phyloP scores from a whole-genome alignment of 768 basidiomycete genomes.

The Amyloporia xantha region DNA sequence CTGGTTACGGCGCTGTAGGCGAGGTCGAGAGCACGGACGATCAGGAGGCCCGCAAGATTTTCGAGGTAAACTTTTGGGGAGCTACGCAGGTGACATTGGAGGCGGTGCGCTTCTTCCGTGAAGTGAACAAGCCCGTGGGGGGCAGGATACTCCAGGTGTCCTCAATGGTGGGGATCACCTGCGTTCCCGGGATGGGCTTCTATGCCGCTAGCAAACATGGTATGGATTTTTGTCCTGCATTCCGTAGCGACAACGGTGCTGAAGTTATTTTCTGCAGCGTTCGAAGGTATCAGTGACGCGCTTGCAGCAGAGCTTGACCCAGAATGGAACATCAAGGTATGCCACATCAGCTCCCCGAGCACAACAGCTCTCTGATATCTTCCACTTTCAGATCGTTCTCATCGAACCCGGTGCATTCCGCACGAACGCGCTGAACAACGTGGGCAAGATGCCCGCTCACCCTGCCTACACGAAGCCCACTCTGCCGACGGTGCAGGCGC shows the following conservation, averaged over 20 bases:
- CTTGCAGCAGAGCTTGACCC: slow-evolving; percentile 16
- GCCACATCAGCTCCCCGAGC: neutral
- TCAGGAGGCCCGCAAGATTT: slow-evolving; percentile 27
- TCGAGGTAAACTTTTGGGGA: slow-evolving; percentile 30
- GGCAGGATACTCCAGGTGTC: slow-evolving; percentile 34
- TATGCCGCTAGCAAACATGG: slow-evolving; percentile 20
- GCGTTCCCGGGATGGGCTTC: slow-evolving; percentile 10
- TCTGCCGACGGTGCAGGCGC: neutral
- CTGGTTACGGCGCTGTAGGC: slow-evolving; percentile 24
- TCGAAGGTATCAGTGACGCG: slow-evolving; percentile 17
- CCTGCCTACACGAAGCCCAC: slow-evolving; percentile 3
- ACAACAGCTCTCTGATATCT: neutral
- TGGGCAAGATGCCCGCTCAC: slow-evolving; percentile 2
- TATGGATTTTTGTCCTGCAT: slow-evolving; percentile 1
- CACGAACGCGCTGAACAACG: slow-evolving; percentile 12
- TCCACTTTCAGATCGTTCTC: slow-evolving; percentile 7
- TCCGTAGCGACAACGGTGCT: neutral
- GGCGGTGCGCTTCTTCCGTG: slow-evolving; percentile 25
- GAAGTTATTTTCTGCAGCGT: neutral
- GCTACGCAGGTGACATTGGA: slow-evolving; percentile 11
- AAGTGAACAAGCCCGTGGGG: slow-evolving; percentile 19
- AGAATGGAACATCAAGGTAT: slow-evolving; percentile 16
- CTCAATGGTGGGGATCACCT: slow-evolving; percentile 25
- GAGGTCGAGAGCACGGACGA: slow-evolving; percentile 32
- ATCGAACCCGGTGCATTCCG: slow-evolving; percentile 17